Evolutionary conservation across 2,329 filamentous ascomycete genomes (phyloP), one percentile per base, ranked within the genome.

Genomic region (Acephala macrosclerotiorum): DNA sequence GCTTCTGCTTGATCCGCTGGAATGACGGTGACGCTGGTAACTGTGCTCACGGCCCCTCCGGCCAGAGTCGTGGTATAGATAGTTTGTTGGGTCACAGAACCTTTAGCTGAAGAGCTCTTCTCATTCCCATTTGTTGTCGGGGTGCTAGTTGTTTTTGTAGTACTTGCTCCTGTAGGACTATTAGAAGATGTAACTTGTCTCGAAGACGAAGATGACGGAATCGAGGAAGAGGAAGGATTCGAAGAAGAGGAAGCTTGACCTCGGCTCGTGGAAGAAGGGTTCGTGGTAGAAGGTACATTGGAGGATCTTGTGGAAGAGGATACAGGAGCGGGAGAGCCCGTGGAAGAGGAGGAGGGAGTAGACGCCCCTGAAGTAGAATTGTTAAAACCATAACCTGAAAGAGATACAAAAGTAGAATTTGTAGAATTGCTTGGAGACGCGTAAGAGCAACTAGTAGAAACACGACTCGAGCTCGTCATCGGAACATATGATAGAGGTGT

Each of bases 41-140:
- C 66, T 5, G 72, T 74, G 18, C 64, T 68, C 14, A 69, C 61
- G 1, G 63, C 65, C n/a, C 74, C 74, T 56, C 71, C 68, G 9
- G 72, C 58, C 8, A 72, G 38, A 1, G 73, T 75, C 3, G 73
- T 72, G 9, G 72, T 75, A 47, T 62, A 73, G 12, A 75, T 67
- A n/a, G 68, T 65, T 60, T 69, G 65, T 45, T 71, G 69, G 7
- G 73, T 72, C 59, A 68, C 61, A 4, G 68, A 71, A 33, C 57
- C 45, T n/a, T 62, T 67, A 7, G 64, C 51, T 0, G 53, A 64
- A 36, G 29, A 20, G 18, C 29, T 38, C 33, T 26, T 57, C 9
- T 18, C 55, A 33, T 33, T 33, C 9, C 29, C 55, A 33, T 33
- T 33, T 3, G 55, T 35, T 9, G 63, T 63, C 35, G 65, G 33